Percentiles rank a stretch among this genome's conserved stretches.
phyloP scores from a whole-genome alignment of 2,329 filamentous ascomycete genomes.

The Apiospora malaysiana region DNA sequence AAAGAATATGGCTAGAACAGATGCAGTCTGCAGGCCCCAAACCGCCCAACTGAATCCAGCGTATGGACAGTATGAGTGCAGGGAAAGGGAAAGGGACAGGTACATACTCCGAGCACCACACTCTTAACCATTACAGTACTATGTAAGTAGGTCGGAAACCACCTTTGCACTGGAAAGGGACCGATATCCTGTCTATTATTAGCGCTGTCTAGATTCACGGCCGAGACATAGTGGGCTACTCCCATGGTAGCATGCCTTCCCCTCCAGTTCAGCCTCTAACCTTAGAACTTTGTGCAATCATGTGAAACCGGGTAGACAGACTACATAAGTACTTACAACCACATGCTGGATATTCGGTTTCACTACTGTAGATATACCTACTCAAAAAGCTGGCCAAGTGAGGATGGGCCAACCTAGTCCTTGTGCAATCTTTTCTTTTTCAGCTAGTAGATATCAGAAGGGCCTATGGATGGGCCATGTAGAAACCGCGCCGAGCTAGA shows the following conservation, averaged over 20 bases:
- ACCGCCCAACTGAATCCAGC: neutral
- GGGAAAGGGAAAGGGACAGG: neutral
- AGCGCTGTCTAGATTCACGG: conserved; percentile 2
- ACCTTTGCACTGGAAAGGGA: neutral
- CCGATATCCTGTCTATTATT: conserved; percentile 9
- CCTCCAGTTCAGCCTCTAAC: neutral
- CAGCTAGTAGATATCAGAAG: conserved; percentile 6
- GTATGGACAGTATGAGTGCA: neutral
- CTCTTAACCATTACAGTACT: neutral
- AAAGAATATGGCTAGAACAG: neutral
- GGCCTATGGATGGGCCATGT: conserved; percentile 1
- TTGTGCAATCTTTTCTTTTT: neutral
- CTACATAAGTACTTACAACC: neutral
- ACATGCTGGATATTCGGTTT: neutral
- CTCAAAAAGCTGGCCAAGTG: neutral
- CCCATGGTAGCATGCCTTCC: neutral
- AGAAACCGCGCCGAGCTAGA: conserved; percentile 11
- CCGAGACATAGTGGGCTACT: neutral
- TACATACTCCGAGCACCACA: neutral
- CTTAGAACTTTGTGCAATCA: neutral
- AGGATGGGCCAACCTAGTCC: neutral
- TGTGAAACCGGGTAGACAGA: neutral
- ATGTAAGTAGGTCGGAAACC: neutral
- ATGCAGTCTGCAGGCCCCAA: neutral
- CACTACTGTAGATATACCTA: neutral